Evolutionary conservation across 2,329 filamentous ascomycete species (phyloP), one percentile per base, ranked within the genome.

Genomic region (Alternaria brassicicola): DNA sequence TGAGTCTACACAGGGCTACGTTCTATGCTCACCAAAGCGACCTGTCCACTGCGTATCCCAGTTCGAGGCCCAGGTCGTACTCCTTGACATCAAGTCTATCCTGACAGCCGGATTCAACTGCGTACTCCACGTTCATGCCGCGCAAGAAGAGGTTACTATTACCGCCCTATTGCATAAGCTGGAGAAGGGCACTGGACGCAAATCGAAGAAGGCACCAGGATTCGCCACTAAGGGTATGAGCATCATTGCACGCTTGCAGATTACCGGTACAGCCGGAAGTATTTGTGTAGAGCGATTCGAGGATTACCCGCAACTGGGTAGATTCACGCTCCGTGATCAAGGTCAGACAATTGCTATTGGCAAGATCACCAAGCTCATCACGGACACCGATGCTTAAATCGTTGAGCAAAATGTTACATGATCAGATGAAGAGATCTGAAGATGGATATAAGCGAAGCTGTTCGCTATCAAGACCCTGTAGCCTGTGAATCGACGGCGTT

Each of bases 281-380:
- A 92, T 99, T 33, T 98, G 96, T 78, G 88, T 98, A 25, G 95
- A 99, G 81, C 88, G 85, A 63, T 99, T 97, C 70, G 93, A 97
- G 75, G 94, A 98, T 76, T 97, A 98, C 79, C 89, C 93, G 59
- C 95, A 98, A 48, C 64, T 78, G 52, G 77, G 77, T 35, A 58
- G 59, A 23, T 75, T 68, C 52, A 73, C 72, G 28, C 64, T 73
- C 25, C 70, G 69, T 75, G 53, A 72, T 55, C 74, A 98, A 89
- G 95, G 95, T 71, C 94, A 98, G 90, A 99, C 95, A 0, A 97
- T 99, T 82, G 95, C 95, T 55, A 99, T 99, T 81, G 95, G 95
- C 74, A 99, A 99, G 86, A 96, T 99, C 78, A 97, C 92, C 59
- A 97, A 93, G 85, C 86, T 99, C 61, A 87, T 91, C 63, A 76